Conservation (phyloP, 129 eudicot species). For the Solidago caesia region DNA sequence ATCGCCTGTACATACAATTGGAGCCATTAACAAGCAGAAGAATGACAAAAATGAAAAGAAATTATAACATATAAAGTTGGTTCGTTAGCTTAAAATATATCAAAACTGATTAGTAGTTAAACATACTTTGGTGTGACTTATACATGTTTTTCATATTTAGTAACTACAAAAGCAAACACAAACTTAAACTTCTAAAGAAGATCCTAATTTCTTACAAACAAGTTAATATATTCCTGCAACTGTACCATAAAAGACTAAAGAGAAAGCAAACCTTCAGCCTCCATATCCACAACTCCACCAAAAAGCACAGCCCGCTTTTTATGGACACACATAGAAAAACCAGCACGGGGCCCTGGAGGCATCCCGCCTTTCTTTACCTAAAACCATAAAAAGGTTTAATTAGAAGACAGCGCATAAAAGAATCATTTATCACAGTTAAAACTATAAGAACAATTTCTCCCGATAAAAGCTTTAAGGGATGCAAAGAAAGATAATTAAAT, state of each 20-base stretch:
- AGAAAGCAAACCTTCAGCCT: conserved; percentile 66
- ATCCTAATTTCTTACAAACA: neutral
- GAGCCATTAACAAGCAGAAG: conserved; percentile 17
- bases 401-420: neutral
- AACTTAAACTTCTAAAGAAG: too few relatives aligned
- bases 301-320: conserved; percentile 88
- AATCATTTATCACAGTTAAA: conserved; percentile 1
- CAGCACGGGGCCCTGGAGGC: conserved; percentile 99
- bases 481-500: neutral
- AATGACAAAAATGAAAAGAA: neutral
- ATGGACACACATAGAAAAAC: conserved; percentile 92
- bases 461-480: conserved; percentile 15
- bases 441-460: conserved; percentile 7
- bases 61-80: neutral
- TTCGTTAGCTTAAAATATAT: too few relatives aligned
- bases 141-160: too few relatives aligned
- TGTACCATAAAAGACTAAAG: conserved; percentile 1
- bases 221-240: conserved; percentile 6
- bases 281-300: conserved; percentile 99
- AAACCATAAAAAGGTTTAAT: conserved; percentile 7
- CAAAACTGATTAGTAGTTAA: too few relatives aligned
- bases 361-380: conserved; percentile 97
- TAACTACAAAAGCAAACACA: too few relatives aligned
- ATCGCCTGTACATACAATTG: conserved; percentile 59
- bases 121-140: too few relatives aligned